Evolutionary conservation across 371 early-diverging fungal species (phyloP).

Genomic region (Phascolomyces articulosus): DNA sequence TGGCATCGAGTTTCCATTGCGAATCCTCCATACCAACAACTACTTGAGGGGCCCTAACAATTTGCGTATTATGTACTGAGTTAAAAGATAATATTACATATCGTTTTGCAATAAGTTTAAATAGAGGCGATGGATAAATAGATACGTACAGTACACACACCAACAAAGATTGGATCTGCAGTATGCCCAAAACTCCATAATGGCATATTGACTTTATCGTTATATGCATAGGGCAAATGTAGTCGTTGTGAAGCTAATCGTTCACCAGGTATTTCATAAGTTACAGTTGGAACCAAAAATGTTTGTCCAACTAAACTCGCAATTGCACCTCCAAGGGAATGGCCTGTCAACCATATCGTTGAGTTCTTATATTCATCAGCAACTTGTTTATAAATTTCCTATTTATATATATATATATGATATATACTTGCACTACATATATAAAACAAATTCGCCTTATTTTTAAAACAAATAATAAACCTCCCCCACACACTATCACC

Average conservation of each 20-base stretch:
- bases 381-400: slow-evolving; percentile 55
- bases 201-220: slow-evolving; percentile 59
- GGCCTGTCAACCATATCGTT: slow-evolving; percentile 89
- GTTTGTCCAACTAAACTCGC: slow-evolving; percentile 85
- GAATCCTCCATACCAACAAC: slow-evolving; percentile 90
- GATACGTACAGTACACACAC: slow-evolving; percentile 70
- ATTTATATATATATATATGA: background rate
- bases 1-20: slow-evolving; percentile 81
- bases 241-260: slow-evolving; percentile 78
- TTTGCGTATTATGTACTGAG: too few relatives aligned
- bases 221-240: slow-evolving; percentile 70
- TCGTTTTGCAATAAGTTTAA: background rate
- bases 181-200: slow-evolving; percentile 93
- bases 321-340: slow-evolving; percentile 92
- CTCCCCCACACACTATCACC: too few relatives aligned
- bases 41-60: slow-evolving; percentile 65
- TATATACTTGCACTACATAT: background rate
- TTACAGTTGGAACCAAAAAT: slow-evolving; percentile 85
- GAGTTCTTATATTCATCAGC: slow-evolving; percentile 68
- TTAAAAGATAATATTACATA: too few relatives aligned
- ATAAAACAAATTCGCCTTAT: background rate
- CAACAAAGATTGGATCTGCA: slow-evolving; percentile 93
- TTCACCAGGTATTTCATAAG: slow-evolving; percentile 92
- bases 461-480: slow-evolving; percentile 1
- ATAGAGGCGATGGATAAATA: background rate